These are phyloP conservation scores for Lycium barbarum DNA, from an alignment of 257 asterid genomes.

Conservation along the genomic window DNA sequence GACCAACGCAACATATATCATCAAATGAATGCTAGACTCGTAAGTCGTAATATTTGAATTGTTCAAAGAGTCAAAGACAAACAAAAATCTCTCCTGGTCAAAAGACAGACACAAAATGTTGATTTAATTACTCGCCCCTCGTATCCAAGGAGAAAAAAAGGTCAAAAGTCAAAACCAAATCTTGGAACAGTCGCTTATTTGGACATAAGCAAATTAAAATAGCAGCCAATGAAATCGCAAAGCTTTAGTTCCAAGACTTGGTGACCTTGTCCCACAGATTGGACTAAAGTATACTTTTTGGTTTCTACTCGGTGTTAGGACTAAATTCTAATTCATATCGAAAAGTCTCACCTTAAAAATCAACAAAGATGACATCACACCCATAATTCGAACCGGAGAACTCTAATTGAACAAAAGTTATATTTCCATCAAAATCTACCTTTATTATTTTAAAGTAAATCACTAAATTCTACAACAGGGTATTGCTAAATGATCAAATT, in stretches of 20 bases:
- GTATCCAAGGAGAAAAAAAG: not conserved
- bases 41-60: not conserved
- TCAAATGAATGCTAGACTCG: not conserved
- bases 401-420: not conserved
- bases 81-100: not conserved
- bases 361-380: too few species aligned
- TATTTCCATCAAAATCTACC: not conserved
- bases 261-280: not conserved
- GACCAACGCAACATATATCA: not conserved
- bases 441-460: not conserved
- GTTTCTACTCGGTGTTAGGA: too few species aligned
- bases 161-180: not conserved
- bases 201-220: not conserved
- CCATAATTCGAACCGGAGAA: too few species aligned
- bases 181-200: too few species aligned
- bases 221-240: not conserved
- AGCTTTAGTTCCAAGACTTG: not conserved
- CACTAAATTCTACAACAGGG: not conserved
- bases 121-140: not conserved
- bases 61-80: not conserved
- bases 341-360: too few species aligned
- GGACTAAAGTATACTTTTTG: not conserved
- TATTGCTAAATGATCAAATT: not conserved
- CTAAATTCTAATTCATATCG: too few species aligned
- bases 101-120: not conserved